phyloP scores from a whole-genome alignment of 208 protist genomes.

The Leishmania guyanensis region DNA sequence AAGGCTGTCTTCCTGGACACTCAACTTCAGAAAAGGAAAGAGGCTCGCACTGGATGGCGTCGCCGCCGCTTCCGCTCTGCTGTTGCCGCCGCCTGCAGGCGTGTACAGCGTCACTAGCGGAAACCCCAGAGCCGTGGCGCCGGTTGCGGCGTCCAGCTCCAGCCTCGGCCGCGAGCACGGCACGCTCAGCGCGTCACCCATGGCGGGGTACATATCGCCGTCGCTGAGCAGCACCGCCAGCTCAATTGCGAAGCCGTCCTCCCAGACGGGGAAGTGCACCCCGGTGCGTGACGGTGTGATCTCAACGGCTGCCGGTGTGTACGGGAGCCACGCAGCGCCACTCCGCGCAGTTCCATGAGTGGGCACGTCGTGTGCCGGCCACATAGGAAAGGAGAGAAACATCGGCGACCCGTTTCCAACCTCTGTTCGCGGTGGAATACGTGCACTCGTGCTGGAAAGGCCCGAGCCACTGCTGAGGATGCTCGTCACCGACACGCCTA shows the following conservation, averaged over 20 bases:
- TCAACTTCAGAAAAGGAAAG: slow-evolving; percentile 32
- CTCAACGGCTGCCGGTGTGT: slow-evolving; percentile 13
- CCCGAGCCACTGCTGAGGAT: slow-evolving; percentile 2
- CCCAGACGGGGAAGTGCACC: slow-evolving; percentile 37
- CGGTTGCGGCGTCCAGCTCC: not conserved
- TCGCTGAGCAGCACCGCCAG: slow-evolving; percentile 30
- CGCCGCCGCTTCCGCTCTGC: not conserved
- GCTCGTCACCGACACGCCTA: not conserved
- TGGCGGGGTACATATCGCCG: slow-evolving; percentile 33
- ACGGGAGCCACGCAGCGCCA: not conserved
- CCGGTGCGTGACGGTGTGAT: slow-evolving; percentile 18
- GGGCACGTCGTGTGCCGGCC: slow-evolving; percentile 13
- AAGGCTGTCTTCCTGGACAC: slow-evolving; percentile 20
- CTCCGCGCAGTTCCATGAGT: not conserved
- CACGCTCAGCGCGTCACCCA: slow-evolving; percentile 27
- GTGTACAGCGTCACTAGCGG: slow-evolving; percentile 32
- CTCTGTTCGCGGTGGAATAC: slow-evolving; percentile 22
- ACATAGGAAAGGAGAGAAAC: slow-evolving; percentile 36
- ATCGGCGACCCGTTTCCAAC: slow-evolving; percentile 7
- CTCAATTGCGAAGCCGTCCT: slow-evolving; percentile 41
- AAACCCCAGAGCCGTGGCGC: slow-evolving; percentile 18
- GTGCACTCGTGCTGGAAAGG: not conserved
- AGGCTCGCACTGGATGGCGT: not conserved
- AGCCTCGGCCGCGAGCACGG: slow-evolving; percentile 23
- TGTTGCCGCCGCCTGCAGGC: not conserved